phyloP scores from a whole-genome alignment of 148 eudicot species.

The Camellia japonica region DNA sequence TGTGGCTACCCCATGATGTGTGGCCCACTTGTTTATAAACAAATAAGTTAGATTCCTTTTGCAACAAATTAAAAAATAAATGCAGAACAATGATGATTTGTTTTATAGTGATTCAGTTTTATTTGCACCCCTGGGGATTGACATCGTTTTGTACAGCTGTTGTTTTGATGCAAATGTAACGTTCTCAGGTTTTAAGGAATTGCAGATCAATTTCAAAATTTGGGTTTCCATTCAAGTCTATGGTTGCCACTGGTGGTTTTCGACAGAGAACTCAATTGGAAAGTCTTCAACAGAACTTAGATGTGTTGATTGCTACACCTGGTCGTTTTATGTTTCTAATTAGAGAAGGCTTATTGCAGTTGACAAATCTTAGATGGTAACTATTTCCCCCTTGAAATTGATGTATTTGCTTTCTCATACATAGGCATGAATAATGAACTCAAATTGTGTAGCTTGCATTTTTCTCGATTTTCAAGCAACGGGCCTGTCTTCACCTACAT shows the following conservation, averaged over 20 bases:
- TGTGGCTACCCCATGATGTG: no score
- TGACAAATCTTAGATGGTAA: slow-evolving; percentile 77
- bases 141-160: background rate
- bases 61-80: background rate
- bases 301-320: slow-evolving; percentile 90
- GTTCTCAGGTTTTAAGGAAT: slow-evolving; percentile 67
- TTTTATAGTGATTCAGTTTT: background rate
- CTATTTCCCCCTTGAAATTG: background rate
- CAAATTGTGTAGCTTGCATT: background rate
- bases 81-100: background rate
- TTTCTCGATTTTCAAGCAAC: background rate
- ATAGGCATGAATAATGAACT: background rate
- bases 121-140: background rate
- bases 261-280: slow-evolving; percentile 87
- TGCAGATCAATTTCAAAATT: slow-evolving; percentile 79
- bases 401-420: background rate
- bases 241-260: slow-evolving; percentile 96
- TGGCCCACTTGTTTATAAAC: background rate
- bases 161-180: slow-evolving; percentile 9
- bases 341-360: slow-evolving; percentile 73
- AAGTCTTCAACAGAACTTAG: slow-evolving; percentile 78
- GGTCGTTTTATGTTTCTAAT: slow-evolving; percentile 84
- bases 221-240: slow-evolving; percentile 93
- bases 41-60: background rate
- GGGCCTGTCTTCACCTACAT: no score